These are phyloP conservation scores for Chenopodium album DNA, from an alignment of 148 eudicot genomes.

Conservation along the genomic window DNA sequence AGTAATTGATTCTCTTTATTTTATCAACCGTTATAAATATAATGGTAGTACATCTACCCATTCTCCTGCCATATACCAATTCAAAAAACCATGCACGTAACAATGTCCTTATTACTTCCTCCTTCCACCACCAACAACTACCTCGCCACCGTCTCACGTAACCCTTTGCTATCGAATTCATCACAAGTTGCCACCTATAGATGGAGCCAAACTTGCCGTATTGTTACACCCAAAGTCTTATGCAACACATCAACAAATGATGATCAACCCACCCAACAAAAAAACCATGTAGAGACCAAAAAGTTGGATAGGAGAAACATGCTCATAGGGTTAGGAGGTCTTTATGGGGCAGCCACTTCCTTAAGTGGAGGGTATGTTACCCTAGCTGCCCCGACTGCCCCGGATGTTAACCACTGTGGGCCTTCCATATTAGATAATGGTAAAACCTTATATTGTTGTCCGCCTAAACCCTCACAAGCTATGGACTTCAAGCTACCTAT, in stretches of 20 bases:
- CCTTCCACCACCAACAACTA: conserved; percentile 6
- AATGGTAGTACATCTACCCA: neutral
- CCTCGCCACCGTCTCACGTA: neutral
- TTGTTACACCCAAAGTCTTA: conserved; percentile 4
- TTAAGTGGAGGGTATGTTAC: conserved; percentile 31
- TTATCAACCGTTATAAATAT: neutral
- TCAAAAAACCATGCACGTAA: neutral
- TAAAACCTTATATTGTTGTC: conserved; percentile 58
- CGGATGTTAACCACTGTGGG: conserved; percentile 59
- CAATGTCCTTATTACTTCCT: conserved; percentile 21
- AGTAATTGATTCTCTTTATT: too few species aligned
- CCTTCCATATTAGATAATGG: conserved; percentile 35
- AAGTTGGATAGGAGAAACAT: conserved; percentile 64
- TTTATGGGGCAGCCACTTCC: conserved; percentile 45
- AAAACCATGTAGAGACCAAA: neutral
- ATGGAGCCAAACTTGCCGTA: neutral
- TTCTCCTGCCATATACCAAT: neutral
- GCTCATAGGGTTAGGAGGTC: conserved; percentile 69
- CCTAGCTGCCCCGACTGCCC: conserved; percentile 52
- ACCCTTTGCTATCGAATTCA: conserved; percentile 12
- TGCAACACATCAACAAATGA: conserved; percentile 20
- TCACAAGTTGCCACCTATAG: conserved; percentile 11
- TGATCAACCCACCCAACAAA: conserved; percentile 4
- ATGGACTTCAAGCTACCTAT: conserved; percentile 48
- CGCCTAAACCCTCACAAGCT: conserved; percentile 43